Evolutionary conservation across 176 grass and related monocot species (phyloP).

Genomic region (Ensete ventricosum): DNA sequence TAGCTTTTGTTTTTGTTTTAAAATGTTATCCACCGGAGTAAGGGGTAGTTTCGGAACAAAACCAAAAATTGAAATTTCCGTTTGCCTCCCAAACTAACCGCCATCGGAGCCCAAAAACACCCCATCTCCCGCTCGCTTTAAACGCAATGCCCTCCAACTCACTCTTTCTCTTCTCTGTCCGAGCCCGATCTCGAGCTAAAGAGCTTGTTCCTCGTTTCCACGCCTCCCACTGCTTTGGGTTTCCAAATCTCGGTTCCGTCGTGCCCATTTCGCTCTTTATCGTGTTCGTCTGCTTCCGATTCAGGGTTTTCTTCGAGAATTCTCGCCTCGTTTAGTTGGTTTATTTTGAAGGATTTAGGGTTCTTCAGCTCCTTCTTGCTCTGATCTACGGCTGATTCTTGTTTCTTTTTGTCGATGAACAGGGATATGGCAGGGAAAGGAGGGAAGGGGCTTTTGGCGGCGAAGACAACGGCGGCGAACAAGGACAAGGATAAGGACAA

Average conservation of each 20-base stretch:
- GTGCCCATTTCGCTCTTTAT: too few relatives aligned
- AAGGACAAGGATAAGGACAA: slow-evolving; percentile 70
- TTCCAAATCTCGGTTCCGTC: too few relatives aligned
- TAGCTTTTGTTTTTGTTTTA: too few relatives aligned
- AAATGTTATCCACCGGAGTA: too few relatives aligned
- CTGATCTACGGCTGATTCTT: too few relatives aligned
- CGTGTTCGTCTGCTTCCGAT: too few relatives aligned
- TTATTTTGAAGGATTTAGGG: too few relatives aligned
- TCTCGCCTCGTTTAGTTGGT: not conserved
- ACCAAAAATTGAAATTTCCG: not conserved
- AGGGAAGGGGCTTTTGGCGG: slow-evolving; percentile 62
- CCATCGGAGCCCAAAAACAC: not conserved
- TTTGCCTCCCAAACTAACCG: not conserved
- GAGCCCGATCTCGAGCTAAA: not conserved
- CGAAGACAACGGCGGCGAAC: slow-evolving; percentile 56
- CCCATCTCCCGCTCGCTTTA: not conserved
- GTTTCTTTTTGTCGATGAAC: not conserved
- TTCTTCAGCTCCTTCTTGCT: too few relatives aligned
- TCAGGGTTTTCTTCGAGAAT: too few relatives aligned
- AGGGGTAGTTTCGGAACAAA: not conserved
- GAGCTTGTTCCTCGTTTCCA: not conserved
- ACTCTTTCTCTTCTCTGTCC: not conserved
- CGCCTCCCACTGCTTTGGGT: too few relatives aligned
- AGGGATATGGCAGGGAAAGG: slow-evolving; percentile 60
- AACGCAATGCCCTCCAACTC: not conserved